phyloP scores from a whole-genome alignment of 129 eudicot genomes.

The Daucus carota region DNA sequence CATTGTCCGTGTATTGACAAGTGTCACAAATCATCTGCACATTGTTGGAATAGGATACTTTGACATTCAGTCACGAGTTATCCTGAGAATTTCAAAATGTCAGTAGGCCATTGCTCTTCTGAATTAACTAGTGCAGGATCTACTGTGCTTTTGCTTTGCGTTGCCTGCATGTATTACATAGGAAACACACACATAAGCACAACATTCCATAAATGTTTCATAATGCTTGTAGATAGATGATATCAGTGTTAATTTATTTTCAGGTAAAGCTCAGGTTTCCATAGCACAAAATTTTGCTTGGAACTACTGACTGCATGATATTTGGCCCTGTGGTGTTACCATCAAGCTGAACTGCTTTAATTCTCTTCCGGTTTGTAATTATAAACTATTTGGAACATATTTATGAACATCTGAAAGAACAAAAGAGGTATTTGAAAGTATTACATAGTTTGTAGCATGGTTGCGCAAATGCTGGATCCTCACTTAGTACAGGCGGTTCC shows the following conservation, averaged over 20 bases:
- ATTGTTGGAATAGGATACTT: constrained; percentile 7
- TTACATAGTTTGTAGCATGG: constrained; percentile 93
- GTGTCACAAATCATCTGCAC: constrained; percentile 6
- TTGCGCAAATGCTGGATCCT: constrained; percentile 71
- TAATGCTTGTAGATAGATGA: background rate
- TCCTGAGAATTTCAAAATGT: constrained; percentile 14
- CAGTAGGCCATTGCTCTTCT: constrained; percentile 12
- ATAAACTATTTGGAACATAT: constrained; percentile 2
- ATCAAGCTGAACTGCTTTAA: background rate
- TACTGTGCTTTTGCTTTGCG: constrained; percentile 32
- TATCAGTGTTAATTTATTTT: background rate
- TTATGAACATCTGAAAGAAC: background rate
- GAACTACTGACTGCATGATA: background rate
- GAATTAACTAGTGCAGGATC: constrained; percentile 39
- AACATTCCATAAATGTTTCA: background rate
- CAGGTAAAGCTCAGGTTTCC: background rate
- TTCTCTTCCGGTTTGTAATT: background rate
- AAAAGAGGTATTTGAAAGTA: constrained; percentile 2
- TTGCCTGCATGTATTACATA: constrained; percentile 46
- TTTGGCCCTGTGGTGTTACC: background rate
- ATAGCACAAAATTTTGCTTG: background rate
- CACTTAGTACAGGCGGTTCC: constrained; percentile 58
- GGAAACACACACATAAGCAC: constrained; percentile 18
- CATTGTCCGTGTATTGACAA: background rate
- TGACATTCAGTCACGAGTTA: constrained; percentile 6